Evolutionary conservation across 805 yeast species (phyloP), one percentile per base, ranked within the genome.

Genomic region (Suhomyces sp.): DNA sequence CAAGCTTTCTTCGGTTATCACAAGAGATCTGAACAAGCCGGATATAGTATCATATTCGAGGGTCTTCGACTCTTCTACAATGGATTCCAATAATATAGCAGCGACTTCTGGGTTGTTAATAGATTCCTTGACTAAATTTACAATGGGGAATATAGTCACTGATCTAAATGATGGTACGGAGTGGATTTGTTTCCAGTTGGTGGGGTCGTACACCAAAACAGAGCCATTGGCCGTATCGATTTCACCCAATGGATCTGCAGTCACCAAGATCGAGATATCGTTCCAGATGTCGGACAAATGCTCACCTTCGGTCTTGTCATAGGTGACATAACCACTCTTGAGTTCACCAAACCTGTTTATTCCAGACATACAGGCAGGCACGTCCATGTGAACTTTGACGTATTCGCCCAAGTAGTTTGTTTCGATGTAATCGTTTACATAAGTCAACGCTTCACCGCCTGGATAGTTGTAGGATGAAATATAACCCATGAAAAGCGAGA

Each of bases 341-440:
- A 87, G 58, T 62, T 91, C 86, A 0, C 86, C 86, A 70, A 93
- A 93, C 49, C 82, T 75, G 2, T 92, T 81, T 4, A 85, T 86
- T 7, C 98, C 98, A 1, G 93, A 84, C 94, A 90, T 90, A 62
- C 96, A 89, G 0, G 93, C 79, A 0, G 88, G 82, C 2, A 86
- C 85, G 61, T 88, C 96, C 71, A 90, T 70, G 67, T 92, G 96
- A 8, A 92, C 83, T 0, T 76, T 67, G 15, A 74, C 54, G 13
- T 64, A 54, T 12, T 64, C 60, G 3, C 66, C 54, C 36, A 55
- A 54, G 27, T 54, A 49, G 44, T 59, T 49, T 3, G 56, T 24
- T 7, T 70, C 49, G 24, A 80, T 60, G 42, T 72, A 64, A 8
- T 73, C 60, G 60, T 90, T 87, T 53, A 88, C 76, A 22, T 62